Evolutionary conservation across 495 filamentous ascomycete genomes (phyloP).

Genomic region (Podospora bellae-mahoneyi): DNA sequence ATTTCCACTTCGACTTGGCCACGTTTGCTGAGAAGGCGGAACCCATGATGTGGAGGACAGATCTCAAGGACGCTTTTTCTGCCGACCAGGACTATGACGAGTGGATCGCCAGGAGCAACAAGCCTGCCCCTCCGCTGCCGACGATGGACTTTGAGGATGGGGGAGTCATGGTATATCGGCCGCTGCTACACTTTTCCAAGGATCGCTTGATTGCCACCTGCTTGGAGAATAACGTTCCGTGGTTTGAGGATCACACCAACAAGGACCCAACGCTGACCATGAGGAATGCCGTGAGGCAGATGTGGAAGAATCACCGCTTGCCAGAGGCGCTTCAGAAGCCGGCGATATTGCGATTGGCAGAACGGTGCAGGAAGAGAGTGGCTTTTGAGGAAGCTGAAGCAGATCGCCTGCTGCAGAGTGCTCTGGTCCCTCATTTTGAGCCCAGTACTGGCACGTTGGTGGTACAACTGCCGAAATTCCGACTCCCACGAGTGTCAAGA

Average conservation of each 20-base stretch:
- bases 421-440: slow-evolving; percentile 40
- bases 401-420: slow-evolving; percentile 29
- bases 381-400: slow-evolving; percentile 36
- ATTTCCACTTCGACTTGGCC: slow-evolving; percentile 21
- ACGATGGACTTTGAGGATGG: slow-evolving; percentile 56
- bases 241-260: slow-evolving; percentile 88
- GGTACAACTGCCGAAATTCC: slow-evolving; percentile 39
- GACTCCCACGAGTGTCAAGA: slow-evolving; percentile 14
- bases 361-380: slow-evolving; percentile 33
- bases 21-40: slow-evolving; percentile 14
- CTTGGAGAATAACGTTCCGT: slow-evolving; percentile 57
- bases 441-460: slow-evolving; percentile 39
- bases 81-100: slow-evolving; percentile 31
- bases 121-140: slow-evolving; percentile 10
- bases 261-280: slow-evolving; percentile 68
- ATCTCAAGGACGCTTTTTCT: slow-evolving; percentile 15
- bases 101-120: slow-evolving; percentile 21
- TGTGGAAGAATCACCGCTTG: slow-evolving; percentile 56
- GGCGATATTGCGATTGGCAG: slow-evolving; percentile 57
- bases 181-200: slow-evolving; percentile 73
- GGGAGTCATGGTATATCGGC: slow-evolving; percentile 68
- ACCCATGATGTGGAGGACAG: slow-evolving; percentile 6
- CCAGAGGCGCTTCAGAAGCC: slow-evolving; percentile 66
- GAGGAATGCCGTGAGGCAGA: slow-evolving; percentile 73
- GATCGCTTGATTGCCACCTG: slow-evolving; percentile 70